Base-by-base conservation (phyloP, 306 rosid species). In the Trifolium fragiferum region DNA sequence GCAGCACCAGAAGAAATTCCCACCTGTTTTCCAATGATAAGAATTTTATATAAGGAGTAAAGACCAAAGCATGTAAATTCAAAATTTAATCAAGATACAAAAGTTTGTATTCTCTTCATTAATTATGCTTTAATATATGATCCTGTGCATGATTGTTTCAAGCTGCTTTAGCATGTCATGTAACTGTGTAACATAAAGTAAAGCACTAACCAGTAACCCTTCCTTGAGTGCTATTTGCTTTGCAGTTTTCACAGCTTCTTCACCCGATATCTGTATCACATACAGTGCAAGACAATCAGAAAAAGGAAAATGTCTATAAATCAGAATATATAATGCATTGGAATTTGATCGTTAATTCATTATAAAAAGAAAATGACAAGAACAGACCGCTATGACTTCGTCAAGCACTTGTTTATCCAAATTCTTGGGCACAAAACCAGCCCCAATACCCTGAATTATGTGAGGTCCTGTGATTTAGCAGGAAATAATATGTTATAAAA, bases 361-460 rank as follows among this genome's bases (percentile, higher is more conserved):
- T 23, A 16, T 47, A 16, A 67, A 23, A 84, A 30, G 14, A 49
- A 54, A 46, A 54, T 69, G 20, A 70, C 15, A 20, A 51, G 54
- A 72, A 21, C 63, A 30, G 13, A 94, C 98, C 93, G 86, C 86
- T 63, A 94, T 81, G 72, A 90, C 75, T 94, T 91, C 98, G 80
- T 94, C 97, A 32, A 94, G 81, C 23, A 94, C 80, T 55, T 89
- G 88, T 87, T 81, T 88, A 81, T 94, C 86, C 87, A 90, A 87
- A 90, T 94, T 94, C 86, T 92, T 61, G 16, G 97, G 98, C 60
- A 94, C 90, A 86, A 94, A 94, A 75, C 98, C 98, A 87, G 98
- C 97, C 58, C 98, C 98, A 77, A 94, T 89, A 23, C 98, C 98
- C 84, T 94, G 98, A 90, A 94, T 94, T 84, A 91, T 94, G 89